These are phyloP conservation scores for Cryptococcus sp. DNA, from an alignment of 1,284 basidiomycete species.

Conservation along the genomic window DNA sequence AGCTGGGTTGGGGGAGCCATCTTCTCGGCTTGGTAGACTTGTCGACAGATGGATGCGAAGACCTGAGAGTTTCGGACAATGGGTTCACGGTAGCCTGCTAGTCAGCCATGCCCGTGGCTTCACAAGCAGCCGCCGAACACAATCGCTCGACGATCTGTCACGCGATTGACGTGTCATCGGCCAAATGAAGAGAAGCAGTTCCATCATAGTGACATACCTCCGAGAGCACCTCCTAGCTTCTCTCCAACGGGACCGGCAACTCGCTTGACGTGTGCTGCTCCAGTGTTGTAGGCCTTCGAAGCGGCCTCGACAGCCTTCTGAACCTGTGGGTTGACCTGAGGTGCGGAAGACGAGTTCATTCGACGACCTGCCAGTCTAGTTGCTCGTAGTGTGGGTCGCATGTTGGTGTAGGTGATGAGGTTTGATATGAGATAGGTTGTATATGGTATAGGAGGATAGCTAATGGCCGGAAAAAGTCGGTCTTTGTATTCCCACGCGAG, in stretches of 20 bases:
- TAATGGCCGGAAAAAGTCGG: too few relatives aligned
- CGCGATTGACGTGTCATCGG: too few relatives aligned
- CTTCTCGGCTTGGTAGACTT: constrained; percentile 84
- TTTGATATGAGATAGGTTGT: background rate
- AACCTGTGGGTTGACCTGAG: constrained; percentile 36
- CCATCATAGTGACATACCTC: constrained; percentile 34
- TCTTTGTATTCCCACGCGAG: too few relatives aligned
- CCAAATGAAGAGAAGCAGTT: background rate
- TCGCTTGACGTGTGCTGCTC: constrained; percentile 35
- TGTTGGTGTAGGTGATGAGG: constrained; percentile 6
- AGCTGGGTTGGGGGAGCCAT: constrained; percentile 74
- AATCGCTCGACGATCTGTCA: too few relatives aligned
- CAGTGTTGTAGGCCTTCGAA: constrained; percentile 31
- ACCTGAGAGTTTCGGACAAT: constrained; percentile 79
- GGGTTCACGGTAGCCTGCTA: constrained; percentile 73
- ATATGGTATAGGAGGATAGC: background rate
- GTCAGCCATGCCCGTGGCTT: background rate
- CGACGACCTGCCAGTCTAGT: constrained; percentile 17
- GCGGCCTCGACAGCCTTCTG: constrained; percentile 43
- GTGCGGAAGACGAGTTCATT: constrained; percentile 24
- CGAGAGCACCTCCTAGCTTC: constrained; percentile 38
- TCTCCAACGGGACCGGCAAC: constrained; percentile 47
- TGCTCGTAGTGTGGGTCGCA: constrained; percentile 18
- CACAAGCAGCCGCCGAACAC: too few relatives aligned
- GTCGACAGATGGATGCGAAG: constrained; percentile 76